A percentile compares a stretch with the other conserved stretches of the same genome.
phyloP scores from a whole-genome alignment of 106 monocot species.

The Dioscorea zingiberensis region DNA sequence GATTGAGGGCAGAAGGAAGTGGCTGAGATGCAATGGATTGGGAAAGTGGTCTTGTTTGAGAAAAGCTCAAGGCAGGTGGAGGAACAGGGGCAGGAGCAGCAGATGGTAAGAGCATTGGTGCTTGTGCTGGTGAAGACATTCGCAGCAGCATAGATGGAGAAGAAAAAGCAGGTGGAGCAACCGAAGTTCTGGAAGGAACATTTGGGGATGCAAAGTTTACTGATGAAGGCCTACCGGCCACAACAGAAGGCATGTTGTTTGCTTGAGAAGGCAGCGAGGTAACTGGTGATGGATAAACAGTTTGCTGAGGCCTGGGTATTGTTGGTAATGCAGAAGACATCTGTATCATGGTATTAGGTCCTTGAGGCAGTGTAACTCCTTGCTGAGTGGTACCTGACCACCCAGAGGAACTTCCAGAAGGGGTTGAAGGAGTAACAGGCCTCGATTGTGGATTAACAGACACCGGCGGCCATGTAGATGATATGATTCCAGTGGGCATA shows the following conservation, averaged over 20 bases:
- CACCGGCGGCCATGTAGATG: conserved; percentile 13
- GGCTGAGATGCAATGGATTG: conserved; percentile 17
- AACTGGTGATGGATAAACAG: conserved; percentile 4
- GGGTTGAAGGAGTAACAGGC: not conserved
- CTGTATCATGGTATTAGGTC: no score
- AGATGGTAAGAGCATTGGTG: conserved; percentile 9
- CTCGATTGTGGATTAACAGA: conserved; percentile 18
- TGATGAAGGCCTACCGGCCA: conserved; percentile 9
- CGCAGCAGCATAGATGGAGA: conserved; percentile 5
- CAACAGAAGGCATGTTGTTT: conserved; percentile 15
- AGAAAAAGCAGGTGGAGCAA: conserved; percentile 20
- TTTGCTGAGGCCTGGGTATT: conserved; percentile 3
- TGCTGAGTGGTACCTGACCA: conserved; percentile 5
- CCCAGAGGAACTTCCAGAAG: no score
- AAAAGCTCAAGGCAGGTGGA: conserved; percentile 9
- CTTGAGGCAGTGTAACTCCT: not conserved
- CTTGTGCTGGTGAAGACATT: not conserved
- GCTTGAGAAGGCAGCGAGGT: conserved; percentile 11
- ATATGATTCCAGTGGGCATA: not conserved
- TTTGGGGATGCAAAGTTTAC: conserved; percentile 22
- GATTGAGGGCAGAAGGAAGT: conserved; percentile 9
- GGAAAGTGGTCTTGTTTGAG: no score
- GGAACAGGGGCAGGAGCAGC: conserved; percentile 2
- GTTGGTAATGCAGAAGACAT: conserved; percentile 4
- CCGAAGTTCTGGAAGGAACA: conserved; percentile 11